phyloP scores from a whole-genome alignment of 2,329 filamentous ascomycete genomes.

The Aspergillus bombycis region DNA sequence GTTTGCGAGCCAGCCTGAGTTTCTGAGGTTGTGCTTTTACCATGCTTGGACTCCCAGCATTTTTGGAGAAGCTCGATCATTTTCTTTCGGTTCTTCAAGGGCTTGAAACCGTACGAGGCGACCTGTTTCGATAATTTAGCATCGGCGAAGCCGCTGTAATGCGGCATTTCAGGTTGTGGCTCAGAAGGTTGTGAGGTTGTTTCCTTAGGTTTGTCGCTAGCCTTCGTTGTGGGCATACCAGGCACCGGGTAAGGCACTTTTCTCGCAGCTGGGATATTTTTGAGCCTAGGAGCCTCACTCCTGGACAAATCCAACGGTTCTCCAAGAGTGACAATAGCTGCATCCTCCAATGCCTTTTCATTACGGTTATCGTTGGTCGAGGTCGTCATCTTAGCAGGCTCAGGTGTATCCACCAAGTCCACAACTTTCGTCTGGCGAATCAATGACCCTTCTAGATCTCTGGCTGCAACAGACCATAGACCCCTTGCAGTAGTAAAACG shows the following conservation, averaged over 20 bases:
- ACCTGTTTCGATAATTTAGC: constrained; percentile 65
- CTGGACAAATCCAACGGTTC: not conserved
- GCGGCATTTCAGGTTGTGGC: constrained; percentile 48
- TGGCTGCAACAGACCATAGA: constrained; percentile 72
- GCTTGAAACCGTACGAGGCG: constrained; percentile 70
- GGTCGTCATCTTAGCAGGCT: constrained; percentile 13
- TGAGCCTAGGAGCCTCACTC: not conserved
- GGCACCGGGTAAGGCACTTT: not conserved
- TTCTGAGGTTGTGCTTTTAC: constrained; percentile 22
- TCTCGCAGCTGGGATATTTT: not conserved
- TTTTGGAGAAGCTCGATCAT: constrained; percentile 72
- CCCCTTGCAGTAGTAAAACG: constrained; percentile 41
- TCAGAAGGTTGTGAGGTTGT: not conserved
- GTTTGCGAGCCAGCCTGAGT: constrained; percentile 22
- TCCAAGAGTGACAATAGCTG: too few relatives aligned
- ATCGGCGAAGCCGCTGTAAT: constrained; percentile 65
- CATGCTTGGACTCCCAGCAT: constrained; percentile 68
- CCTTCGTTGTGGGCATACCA: constrained; percentile 1
- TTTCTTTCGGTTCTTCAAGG: constrained; percentile 66
- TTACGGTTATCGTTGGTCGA: constrained; percentile 1
- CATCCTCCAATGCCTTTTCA: not conserved
- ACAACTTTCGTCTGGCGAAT: constrained; percentile 63
- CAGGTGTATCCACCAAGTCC: constrained; percentile 56
- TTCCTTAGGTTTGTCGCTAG: not conserved
- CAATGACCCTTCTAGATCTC: constrained; percentile 67